Conservation (phyloP, 2,329 filamentous ascomycete genomes). For the Alternaria longipes region DNA sequence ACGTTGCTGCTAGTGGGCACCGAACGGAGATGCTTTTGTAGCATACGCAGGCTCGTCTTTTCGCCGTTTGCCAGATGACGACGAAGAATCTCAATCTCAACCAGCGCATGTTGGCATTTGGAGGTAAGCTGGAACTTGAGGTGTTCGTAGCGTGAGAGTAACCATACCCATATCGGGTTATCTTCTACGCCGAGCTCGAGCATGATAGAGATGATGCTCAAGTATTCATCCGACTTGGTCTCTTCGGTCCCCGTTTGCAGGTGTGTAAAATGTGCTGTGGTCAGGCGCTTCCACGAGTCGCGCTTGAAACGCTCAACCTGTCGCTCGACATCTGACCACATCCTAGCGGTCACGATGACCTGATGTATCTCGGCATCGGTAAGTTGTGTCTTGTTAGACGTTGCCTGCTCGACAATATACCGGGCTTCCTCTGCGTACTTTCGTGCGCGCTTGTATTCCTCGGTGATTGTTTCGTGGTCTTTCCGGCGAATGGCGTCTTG, state of each 20-base stretch:
- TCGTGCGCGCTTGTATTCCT: constrained; percentile 85
- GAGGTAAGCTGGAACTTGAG: constrained; percentile 84
- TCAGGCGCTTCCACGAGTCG: constrained; percentile 85
- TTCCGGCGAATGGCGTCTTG: constrained; percentile 87
- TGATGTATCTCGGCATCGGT: constrained; percentile 84
- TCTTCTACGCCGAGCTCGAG: constrained; percentile 95
- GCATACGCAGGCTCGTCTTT: constrained; percentile 72
- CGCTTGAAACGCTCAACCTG: constrained; percentile 89
- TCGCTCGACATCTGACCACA: constrained; percentile 93
- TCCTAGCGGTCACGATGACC: constrained; percentile 85
- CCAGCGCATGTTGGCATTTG: constrained; percentile 83
- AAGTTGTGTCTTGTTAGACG: constrained; percentile 63
- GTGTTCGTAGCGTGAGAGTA: constrained; percentile 87
- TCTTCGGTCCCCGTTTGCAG: constrained; percentile 58
- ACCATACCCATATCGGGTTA: constrained; percentile 96
- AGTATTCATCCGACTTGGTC: constrained; percentile 77
- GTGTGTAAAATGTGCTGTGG: constrained; percentile 68
- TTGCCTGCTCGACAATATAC: constrained; percentile 67
- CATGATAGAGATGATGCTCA: constrained; percentile 88
- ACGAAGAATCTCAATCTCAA: constrained; percentile 91
- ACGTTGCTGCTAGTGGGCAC: constrained; percentile 71
- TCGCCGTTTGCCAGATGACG: constrained; percentile 79
- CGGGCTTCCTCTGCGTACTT: constrained; percentile 82
- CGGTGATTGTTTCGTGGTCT: constrained; percentile 87
- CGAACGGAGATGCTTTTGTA: constrained; percentile 79